Conservation (phyloP, 2,329 filamentous ascomycete genomes). For the Colletotrichum filicis region DNA sequence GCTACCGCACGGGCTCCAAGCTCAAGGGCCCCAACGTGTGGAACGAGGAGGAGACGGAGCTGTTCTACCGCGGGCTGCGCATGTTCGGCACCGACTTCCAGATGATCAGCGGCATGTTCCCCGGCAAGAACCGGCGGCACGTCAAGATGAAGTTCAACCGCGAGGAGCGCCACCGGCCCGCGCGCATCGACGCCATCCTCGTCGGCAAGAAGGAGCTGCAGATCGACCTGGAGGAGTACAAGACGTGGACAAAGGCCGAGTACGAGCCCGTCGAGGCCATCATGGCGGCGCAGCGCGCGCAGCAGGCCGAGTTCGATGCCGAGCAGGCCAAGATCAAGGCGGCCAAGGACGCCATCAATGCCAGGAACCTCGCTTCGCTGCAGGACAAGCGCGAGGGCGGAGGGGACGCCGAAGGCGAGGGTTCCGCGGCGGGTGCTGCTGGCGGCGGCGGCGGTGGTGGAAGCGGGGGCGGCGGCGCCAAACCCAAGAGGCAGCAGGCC, state of each 20-base stretch:
- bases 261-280: constrained; percentile 67
- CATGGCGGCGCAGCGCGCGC: constrained; percentile 63
- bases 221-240: constrained; percentile 72
- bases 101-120: constrained; percentile 82
- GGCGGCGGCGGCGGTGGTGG: neutral
- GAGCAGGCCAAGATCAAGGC: constrained; percentile 55
- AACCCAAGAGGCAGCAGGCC: constrained; percentile 10
- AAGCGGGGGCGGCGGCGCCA: neutral
- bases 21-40: constrained; percentile 73
- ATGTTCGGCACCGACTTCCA: constrained; percentile 88
- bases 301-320: constrained; percentile 57
- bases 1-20: constrained; percentile 72
- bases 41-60: constrained; percentile 76
- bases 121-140: constrained; percentile 75
- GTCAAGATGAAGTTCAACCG: constrained; percentile 87
- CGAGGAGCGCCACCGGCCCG: constrained; percentile 76
- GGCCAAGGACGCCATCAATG: constrained; percentile 59
- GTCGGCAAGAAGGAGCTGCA: constrained; percentile 66
- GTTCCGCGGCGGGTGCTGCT: constrained; percentile 6
- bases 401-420: constrained; percentile 28
- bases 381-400: constrained; percentile 52
- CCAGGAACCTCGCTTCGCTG: constrained; percentile 60
- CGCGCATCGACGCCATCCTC: constrained; percentile 72
- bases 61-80: constrained; percentile 79
- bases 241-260: constrained; percentile 59